A percentile compares a stretch with the other conserved stretches of the same genome.
Conservation (phyloP, 139 green algal species). For the Tetratostichococcus sp. region DNA sequence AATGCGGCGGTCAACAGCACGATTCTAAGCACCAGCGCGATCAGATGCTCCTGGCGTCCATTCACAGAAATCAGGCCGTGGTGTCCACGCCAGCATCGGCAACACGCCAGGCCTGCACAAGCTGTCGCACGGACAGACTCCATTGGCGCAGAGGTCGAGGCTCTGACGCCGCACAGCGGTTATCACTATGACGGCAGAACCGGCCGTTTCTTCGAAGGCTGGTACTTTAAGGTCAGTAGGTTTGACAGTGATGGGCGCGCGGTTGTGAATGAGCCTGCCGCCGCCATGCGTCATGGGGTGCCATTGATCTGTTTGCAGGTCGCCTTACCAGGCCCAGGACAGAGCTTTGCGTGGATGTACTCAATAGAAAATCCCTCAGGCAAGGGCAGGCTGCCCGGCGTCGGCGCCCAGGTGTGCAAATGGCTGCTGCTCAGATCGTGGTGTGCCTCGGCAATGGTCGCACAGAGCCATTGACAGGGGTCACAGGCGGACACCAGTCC, state of each 20-base stretch:
- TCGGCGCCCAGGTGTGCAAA: constrained; percentile 49
- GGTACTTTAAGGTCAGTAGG: constrained; percentile 90
- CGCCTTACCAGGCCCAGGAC: constrained; percentile 67
- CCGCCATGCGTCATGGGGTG: not conserved
- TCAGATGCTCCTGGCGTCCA: too few species aligned
- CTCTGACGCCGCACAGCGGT: constrained; percentile 61
- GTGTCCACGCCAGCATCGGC: too few species aligned
- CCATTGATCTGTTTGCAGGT: constrained; percentile 35
- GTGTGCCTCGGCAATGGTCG: too few species aligned
- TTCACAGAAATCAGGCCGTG: too few species aligned
- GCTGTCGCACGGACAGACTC: not conserved
- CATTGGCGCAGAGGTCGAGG: not conserved
- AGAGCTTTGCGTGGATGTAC: constrained; percentile 95
- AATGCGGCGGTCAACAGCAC: too few species aligned
- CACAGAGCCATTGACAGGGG: too few species aligned
- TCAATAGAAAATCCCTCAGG: constrained; percentile 82
- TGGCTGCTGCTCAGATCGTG: not conserved
- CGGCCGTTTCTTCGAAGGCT: constrained; percentile 91
- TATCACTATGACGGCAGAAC: constrained; percentile 78
- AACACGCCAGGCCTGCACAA: not conserved
- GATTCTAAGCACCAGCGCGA: too few species aligned
- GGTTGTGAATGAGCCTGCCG: not conserved
- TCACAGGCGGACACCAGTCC: too few species aligned
- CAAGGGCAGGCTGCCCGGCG: constrained; percentile 26
- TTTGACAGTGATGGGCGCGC: too few species aligned